phyloP scores from a whole-genome alignment of 768 basidiomycete species.

The Gautieria morchelliformis region DNA sequence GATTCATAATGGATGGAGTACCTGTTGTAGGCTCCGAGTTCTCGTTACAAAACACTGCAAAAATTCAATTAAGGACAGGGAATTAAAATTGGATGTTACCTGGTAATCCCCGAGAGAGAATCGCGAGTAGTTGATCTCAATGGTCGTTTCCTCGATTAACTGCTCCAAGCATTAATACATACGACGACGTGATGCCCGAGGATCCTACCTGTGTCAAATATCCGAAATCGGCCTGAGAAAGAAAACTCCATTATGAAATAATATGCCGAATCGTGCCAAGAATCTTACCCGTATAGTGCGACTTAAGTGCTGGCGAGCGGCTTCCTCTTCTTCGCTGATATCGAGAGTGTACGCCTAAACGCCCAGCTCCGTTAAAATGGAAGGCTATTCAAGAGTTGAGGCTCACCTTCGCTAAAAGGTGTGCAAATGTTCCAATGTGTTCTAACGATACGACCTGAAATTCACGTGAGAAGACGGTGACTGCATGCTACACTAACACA shows the following conservation, averaged over 20 bases:
- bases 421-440: slow-evolving; percentile 15
- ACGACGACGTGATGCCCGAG: background rate
- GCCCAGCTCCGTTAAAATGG: background rate
- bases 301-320: slow-evolving; percentile 15
- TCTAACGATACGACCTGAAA: slow-evolving; percentile 14
- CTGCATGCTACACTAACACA: background rate
- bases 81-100: background rate
- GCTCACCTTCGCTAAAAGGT: slow-evolving; percentile 8
- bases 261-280: background rate
- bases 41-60: slow-evolving; percentile 9
- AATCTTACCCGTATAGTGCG: slow-evolving; percentile 16
- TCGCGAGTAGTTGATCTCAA: slow-evolving; percentile 22
- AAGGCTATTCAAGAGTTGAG: background rate
- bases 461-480: background rate
- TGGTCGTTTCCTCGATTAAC: slow-evolving; percentile 16
- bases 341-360: slow-evolving; percentile 16
- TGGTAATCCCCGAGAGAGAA: slow-evolving; percentile 16
- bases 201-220: slow-evolving; percentile 13
- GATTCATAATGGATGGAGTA: background rate
- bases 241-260: background rate
- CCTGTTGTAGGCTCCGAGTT: slow-evolving; percentile 15
- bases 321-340: slow-evolving; percentile 20
- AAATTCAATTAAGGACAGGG: background rate
- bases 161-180: slow-evolving; percentile 2
- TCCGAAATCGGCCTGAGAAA: slow-evolving; percentile 19